A percentile compares a stretch with the other conserved stretches of the same genome.
These are phyloP conservation scores for Aspergillus mulundensis DNA, from an alignment of 495 filamentous ascomycete genomes.

Conservation along the genomic window DNA sequence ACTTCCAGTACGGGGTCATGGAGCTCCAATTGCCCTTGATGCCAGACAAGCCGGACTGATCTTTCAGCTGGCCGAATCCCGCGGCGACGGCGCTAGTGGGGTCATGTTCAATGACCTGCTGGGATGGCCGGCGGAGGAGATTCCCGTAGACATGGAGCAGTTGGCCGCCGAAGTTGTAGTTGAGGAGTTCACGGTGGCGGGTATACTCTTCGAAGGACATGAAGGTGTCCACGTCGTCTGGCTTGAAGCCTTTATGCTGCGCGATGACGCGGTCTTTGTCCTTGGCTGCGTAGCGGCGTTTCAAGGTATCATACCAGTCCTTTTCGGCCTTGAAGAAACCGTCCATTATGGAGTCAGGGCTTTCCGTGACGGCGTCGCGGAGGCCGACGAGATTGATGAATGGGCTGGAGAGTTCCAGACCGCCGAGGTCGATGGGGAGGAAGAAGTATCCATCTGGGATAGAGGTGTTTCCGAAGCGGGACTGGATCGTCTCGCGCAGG, in stretches of 20 bases:
- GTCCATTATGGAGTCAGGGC: slow-evolving; percentile 5
- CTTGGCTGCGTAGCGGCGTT: background rate
- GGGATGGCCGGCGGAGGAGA: slow-evolving; percentile 5
- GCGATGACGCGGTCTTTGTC: background rate
- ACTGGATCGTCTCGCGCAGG: slow-evolving; percentile 8
- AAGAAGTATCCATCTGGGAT: slow-evolving; percentile 18
- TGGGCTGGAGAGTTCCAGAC: slow-evolving; percentile 14
- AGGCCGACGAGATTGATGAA: slow-evolving; percentile 13
- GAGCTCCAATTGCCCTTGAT: background rate
- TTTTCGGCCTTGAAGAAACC: slow-evolving; percentile 7
- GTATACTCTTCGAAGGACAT: slow-evolving; percentile 14
- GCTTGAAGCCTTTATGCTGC: background rate
- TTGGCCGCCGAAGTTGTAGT: slow-evolving; percentile 6
- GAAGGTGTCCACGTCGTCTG: slow-evolving; percentile 2
- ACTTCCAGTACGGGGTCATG: slow-evolving; percentile 14
- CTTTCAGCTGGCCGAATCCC: background rate
- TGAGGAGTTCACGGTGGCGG: slow-evolving; percentile 4
- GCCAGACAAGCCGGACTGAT: background rate
- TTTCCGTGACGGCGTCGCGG: background rate
- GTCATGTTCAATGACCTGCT: slow-evolving; percentile 6
- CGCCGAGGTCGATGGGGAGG: slow-evolving; percentile 15
- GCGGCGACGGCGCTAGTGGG: background rate
- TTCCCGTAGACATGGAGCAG: slow-evolving; percentile 4
- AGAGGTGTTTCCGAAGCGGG: background rate
- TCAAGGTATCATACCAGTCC: background rate